Percentiles rank a stretch among this genome's conserved stretches.
phyloP scores from a whole-genome alignment of 495 filamentous ascomycete genomes.

The Neurospora africana region DNA sequence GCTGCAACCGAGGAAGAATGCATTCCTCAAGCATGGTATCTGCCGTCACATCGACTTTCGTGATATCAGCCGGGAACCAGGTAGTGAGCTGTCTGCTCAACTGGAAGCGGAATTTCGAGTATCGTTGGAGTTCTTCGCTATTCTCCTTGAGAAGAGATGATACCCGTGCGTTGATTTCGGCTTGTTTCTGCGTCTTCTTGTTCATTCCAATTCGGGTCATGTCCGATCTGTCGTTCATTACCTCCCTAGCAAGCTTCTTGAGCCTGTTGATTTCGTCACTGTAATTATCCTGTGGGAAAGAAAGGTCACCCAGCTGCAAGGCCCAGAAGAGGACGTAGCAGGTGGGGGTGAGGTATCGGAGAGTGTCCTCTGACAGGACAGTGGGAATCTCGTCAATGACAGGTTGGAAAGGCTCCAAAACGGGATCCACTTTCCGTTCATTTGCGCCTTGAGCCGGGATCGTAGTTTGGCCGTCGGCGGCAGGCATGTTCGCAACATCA shows the following conservation, averaged over 20 bases:
- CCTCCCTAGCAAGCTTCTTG: conserved; percentile 45
- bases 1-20: conserved; percentile 71
- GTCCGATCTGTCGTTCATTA: conserved; percentile 63
- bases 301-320: conserved; percentile 68
- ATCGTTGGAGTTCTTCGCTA: conserved; percentile 44
- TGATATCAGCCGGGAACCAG: conserved; percentile 59
- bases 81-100: conserved; percentile 66
- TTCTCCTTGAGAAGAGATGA: conserved; percentile 48
- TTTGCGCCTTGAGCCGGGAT: conserved; percentile 11
- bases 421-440: conserved; percentile 37
- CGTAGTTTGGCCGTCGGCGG: conserved; percentile 5
- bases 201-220: conserved; percentile 50
- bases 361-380: conserved; percentile 50
- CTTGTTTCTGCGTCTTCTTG: conserved; percentile 53
- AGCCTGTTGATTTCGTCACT: conserved; percentile 55
- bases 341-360: conserved; percentile 55
- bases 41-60: conserved; percentile 57
- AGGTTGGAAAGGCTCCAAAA: conserved; percentile 65
- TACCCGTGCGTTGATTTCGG: conserved; percentile 61
- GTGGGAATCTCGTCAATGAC: conserved; percentile 58
- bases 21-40: conserved; percentile 78
- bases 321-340: conserved; percentile 96
- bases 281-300: conserved; percentile 63
- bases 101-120: conserved; percentile 50
- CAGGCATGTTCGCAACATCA: conserved; percentile 1